Conservation (phyloP, 208 protist species). For the Wallacemonas sp. region DNA sequence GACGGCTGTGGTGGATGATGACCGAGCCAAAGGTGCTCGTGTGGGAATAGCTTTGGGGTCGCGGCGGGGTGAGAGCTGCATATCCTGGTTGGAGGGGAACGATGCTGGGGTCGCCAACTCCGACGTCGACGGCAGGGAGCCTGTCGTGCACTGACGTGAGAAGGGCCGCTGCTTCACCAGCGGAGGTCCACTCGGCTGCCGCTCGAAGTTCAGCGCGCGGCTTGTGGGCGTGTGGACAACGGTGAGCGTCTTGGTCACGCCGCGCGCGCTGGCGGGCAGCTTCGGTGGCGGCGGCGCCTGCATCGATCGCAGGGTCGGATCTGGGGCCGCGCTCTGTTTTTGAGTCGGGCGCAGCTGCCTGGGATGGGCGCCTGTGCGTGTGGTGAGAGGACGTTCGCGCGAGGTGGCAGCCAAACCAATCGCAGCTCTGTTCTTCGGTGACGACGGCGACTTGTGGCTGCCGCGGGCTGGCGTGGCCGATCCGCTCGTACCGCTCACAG, state of each 20-base stretch:
- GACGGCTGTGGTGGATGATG: neutral
- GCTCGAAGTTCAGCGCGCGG: constrained; percentile 3
- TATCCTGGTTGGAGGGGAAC: neutral
- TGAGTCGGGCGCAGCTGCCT: neutral
- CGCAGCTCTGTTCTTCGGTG: neutral
- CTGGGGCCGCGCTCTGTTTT: neutral
- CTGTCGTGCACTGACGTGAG: constrained; percentile 2
- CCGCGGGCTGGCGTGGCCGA: neutral
- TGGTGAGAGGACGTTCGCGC: neutral
- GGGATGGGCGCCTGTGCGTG: neutral
- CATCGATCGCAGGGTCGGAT: neutral
- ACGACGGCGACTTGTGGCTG: neutral
- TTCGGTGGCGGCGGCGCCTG: neutral
- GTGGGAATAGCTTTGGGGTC: too few relatives aligned
- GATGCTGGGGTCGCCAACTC: neutral
- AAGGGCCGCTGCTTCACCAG: constrained; percentile 7
- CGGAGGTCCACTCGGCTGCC: neutral
- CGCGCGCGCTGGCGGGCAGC: constrained; percentile 9
- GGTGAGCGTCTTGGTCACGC: constrained; percentile 3
- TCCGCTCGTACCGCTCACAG: neutral
- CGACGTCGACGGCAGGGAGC: constrained; percentile 1
- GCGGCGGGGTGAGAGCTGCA: neutral
- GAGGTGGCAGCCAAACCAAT: neutral
- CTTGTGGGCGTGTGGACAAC: constrained; percentile 3
- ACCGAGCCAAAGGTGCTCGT: too few relatives aligned